Evolutionary conservation across 2,329 filamentous ascomycete species (phyloP), one percentile per base, ranked within the genome.

Genomic region (Clonostachys byssicola): DNA sequence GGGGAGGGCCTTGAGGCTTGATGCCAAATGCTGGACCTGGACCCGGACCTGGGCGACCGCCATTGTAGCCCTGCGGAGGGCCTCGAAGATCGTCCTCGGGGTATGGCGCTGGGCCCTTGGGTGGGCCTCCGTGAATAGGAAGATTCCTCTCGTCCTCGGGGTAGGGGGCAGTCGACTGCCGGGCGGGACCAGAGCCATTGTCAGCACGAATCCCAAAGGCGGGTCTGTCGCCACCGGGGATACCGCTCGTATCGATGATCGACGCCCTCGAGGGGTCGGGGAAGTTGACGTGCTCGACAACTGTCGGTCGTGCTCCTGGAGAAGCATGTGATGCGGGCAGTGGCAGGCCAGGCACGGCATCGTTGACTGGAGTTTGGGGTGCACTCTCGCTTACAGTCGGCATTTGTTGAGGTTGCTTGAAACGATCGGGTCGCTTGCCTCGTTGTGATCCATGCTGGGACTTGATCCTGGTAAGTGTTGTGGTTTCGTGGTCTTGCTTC

Each of bases 401-500:
- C 68, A 82, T 73, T 47, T 69, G 67, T 47, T 70, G 67, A 34
- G 63, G 56, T 49, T 76, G 72, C 54, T 75, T 74, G 61, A 85
- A 81, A 40, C 81, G 72, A 35, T 83, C 80, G 0, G 81, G 82
- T 46, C 81, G 71, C 56, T 74, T 73, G 34, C 82, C 82, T 44
- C 80, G 72, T 59, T 85, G 81, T 14, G 86, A 88, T 14, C 85
- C 86, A 58, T 90, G 82, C 54, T 86, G 83, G 5, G 83, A 90
- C 66, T 88, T 95, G 72, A 99, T 97, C 46, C 88, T 83, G 44
- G 83, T 86, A 54, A 99, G 83, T 0, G 94, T 92, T 40, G 95
- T 86, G 47, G 91, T 89, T 65, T 97, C 92, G 63, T 99, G 94
- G 59, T 97, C 94, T 56, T 86, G 81, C 69, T 92, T 92, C 3